Percentiles rank a stretch among this genome's conserved stretches.
Evolutionary conservation across 176 grass and related monocot species (phyloP).

Genomic region (Musa schizocarpa): DNA sequence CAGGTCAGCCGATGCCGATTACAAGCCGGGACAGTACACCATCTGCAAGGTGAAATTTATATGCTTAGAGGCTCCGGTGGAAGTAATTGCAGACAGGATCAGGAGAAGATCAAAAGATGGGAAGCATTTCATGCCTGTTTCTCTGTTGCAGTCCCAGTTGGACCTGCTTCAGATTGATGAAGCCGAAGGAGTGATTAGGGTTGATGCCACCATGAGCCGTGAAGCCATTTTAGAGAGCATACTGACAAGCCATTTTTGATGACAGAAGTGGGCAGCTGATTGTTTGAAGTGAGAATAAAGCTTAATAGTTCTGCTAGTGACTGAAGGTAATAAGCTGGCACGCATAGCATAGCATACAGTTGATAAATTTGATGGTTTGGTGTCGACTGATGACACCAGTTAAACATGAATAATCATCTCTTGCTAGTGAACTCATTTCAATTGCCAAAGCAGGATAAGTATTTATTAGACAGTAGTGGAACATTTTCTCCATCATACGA

Average conservation of each 20-base stretch:
- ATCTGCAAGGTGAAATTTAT: slow-evolving; percentile 66
- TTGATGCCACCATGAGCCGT: slow-evolving; percentile 26
- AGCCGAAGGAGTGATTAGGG: slow-evolving; percentile 36
- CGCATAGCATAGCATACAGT: too few relatives aligned
- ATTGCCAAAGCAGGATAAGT: too few relatives aligned
- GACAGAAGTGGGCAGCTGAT: too few relatives aligned
- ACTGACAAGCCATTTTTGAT: slow-evolving; percentile 23
- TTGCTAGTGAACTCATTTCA: too few relatives aligned
- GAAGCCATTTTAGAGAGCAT: slow-evolving; percentile 25
- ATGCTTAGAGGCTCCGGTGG: slow-evolving; percentile 54
- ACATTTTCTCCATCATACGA: too few relatives aligned
- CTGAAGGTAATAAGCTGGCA: too few relatives aligned
- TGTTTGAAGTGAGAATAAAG: too few relatives aligned
- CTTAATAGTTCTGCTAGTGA: too few relatives aligned
- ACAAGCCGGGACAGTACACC: slow-evolving; percentile 26
- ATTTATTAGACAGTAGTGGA: too few relatives aligned
- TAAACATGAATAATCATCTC: too few relatives aligned
- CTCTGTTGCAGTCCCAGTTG: slow-evolving; percentile 65
- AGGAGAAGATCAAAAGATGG: slow-evolving; percentile 32
- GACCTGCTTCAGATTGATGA: slow-evolving; percentile 56
- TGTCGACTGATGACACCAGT: too few relatives aligned
- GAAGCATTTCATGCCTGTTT: slow-evolving; percentile 70
- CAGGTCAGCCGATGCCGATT: slow-evolving; percentile 29
- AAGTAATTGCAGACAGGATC: slow-evolving; percentile 52
- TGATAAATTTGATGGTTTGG: too few relatives aligned